A percentile compares a stretch with the other conserved stretches of the same genome.
phyloP scores from a whole-genome alignment of 805 yeast species.

The Myxozyma kluyveri region DNA sequence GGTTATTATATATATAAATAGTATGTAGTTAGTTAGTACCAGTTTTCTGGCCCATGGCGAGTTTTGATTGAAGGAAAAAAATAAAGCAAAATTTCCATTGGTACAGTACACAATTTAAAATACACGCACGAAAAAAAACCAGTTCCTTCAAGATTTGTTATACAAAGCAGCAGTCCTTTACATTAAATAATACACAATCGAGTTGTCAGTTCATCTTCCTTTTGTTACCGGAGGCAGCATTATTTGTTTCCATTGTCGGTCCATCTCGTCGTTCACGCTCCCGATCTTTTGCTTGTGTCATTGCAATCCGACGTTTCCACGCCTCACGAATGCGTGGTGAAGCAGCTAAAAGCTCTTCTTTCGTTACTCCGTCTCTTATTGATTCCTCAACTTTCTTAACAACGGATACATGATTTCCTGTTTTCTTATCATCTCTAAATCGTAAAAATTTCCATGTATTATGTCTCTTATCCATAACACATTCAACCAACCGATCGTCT shows the following conservation, averaged over 20 bases:
- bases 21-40: not conserved
- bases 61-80: too few relatives aligned
- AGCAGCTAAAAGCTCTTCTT: conserved; percentile 65
- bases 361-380: conserved; percentile 80
- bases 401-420: conserved; percentile 80
- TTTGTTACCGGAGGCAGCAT: too few relatives aligned
- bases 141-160: too few relatives aligned
- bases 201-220: conserved; percentile 14
- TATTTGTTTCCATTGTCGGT: too few relatives aligned
- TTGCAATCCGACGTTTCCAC: conserved; percentile 59
- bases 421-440: conserved; percentile 87
- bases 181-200: too few relatives aligned
- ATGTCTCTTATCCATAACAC: conserved; percentile 57
- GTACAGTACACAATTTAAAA: too few relatives aligned
- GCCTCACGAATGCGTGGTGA: conserved; percentile 54
- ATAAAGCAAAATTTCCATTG: too few relatives aligned
- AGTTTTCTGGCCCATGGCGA: too few relatives aligned
- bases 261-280: conserved; percentile 11
- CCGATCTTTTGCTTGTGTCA: conserved; percentile 23
- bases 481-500: conserved; percentile 86
- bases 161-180: too few relatives aligned
- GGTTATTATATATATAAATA: not conserved
- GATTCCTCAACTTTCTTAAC: conserved; percentile 80
- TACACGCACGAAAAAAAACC: too few relatives aligned
- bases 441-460: conserved; percentile 81